Conservation (phyloP, 1,284 basidiomycete genomes). For the Ustilago shanxiensis region DNA sequence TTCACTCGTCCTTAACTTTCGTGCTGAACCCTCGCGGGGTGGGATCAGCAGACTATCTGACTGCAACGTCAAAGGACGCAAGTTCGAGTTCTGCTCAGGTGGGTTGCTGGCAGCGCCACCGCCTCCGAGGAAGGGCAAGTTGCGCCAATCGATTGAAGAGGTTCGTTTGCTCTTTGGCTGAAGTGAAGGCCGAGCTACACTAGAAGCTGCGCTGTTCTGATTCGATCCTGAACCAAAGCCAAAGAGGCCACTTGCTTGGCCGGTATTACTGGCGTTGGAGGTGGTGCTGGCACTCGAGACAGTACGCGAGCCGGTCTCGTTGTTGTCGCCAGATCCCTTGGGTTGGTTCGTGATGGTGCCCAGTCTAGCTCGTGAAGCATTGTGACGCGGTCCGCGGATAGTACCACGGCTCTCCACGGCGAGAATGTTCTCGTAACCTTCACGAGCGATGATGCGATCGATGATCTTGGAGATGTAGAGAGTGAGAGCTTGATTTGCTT, state of each 20-base stretch:
- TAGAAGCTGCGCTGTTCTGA: conserved; percentile 4
- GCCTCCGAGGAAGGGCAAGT: conserved; percentile 50
- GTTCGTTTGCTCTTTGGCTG: conserved; percentile 39
- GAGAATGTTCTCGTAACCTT: conserved; percentile 92
- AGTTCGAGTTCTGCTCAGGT: conserved; percentile 75
- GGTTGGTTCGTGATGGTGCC: conserved; percentile 7
- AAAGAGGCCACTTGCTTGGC: conserved; percentile 39
- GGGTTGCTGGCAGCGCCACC: conserved; percentile 18
- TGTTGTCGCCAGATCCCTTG: conserved; percentile 5
- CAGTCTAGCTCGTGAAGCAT: conserved; percentile 32
- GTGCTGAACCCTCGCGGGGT: conserved; percentile 30
- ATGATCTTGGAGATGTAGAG: conserved; percentile 96
- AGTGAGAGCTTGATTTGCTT: conserved; percentile 92
- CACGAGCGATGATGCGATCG: conserved; percentile 91
- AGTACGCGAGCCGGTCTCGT: conserved; percentile 16
- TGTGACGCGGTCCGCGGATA: conserved; percentile 45
- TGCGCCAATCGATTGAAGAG: conserved; percentile 55
- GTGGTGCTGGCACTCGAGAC: conserved; percentile 25
- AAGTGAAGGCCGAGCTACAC: conserved; percentile 6
- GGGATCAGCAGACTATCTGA: conserved; percentile 35
- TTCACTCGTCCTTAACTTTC: conserved; percentile 51
- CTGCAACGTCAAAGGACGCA: conserved; percentile 79
- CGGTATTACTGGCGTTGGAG: conserved; percentile 11
- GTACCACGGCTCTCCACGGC: conserved; percentile 78
- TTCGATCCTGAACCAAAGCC: conserved; percentile 27